Conservation (phyloP, 2,329 filamentous ascomycete species). For the Ustulina deusta region DNA sequence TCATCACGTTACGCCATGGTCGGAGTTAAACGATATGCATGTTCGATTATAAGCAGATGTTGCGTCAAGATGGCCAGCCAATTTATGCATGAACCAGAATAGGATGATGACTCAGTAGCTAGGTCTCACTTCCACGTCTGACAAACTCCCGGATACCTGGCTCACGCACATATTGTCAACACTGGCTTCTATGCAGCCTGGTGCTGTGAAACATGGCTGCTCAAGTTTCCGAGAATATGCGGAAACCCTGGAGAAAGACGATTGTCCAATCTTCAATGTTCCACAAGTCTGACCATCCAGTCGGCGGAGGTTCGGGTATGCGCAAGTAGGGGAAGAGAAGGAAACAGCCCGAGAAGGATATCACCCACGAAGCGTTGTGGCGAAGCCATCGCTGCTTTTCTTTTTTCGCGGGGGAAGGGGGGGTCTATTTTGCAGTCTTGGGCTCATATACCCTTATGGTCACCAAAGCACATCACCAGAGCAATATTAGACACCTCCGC, state of each 20-base stretch:
- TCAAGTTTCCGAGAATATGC: conserved; percentile 17
- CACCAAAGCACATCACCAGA: not conserved
- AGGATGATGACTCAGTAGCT: conserved; percentile 15
- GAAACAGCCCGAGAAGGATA: not conserved
- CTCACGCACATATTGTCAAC: not conserved
- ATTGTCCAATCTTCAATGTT: conserved; percentile 2
- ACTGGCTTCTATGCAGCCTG: not conserved
- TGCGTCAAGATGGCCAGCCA: conserved; percentile 13
- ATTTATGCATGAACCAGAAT: conserved; percentile 12
- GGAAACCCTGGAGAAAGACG: conserved; percentile 1
- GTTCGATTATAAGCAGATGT: conserved; percentile 21
- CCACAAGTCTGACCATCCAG: conserved; percentile 30
- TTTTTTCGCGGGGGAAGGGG: not conserved
- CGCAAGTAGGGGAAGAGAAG: not conserved
- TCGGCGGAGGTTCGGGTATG: conserved; percentile 24
- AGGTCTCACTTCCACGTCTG: conserved; percentile 28
- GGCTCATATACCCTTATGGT: not conserved
- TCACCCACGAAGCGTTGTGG: not conserved
- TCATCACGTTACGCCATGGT: conserved; percentile 17
- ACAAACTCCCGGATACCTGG: conserved; percentile 1
- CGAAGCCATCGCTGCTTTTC: not conserved
- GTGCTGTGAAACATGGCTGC: not conserved
- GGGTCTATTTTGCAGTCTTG: not conserved
- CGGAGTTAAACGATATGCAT: conserved; percentile 12
- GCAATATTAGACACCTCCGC: too few species aligned